Evolutionary conservation across 1,139 yeast species (phyloP).

Genomic region (Lodderomyces elongisporus): DNA sequence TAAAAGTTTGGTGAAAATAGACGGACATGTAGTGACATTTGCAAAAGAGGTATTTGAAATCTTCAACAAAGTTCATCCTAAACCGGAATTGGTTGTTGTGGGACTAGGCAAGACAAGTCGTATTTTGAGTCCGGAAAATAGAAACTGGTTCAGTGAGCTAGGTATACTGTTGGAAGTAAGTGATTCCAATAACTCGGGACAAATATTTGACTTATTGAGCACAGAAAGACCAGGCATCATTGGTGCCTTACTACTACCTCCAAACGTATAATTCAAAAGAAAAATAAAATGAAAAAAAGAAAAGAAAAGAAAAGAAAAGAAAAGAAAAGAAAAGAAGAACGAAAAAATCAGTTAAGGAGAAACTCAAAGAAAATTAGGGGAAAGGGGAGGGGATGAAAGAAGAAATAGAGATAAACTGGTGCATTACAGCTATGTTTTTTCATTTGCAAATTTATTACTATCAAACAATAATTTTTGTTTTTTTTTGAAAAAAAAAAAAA

Average conservation of each 20-base stretch:
- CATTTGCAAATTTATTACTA: too few species aligned
- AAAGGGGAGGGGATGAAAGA: too few species aligned
- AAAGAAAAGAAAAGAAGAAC: too few species aligned
- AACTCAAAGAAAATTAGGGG: too few species aligned
- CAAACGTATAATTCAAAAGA: conserved; percentile 59
- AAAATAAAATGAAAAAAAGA: too few species aligned
- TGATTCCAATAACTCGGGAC: conserved; percentile 64
- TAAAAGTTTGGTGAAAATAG: conserved; percentile 10
- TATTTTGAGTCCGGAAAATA: conserved; percentile 53
- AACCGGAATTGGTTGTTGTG: conserved; percentile 69
- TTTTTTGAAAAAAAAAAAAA: too few species aligned
- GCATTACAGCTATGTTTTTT: too few species aligned
- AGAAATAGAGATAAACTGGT: too few species aligned
- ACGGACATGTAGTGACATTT: conserved; percentile 43
- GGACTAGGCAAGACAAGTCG: conserved; percentile 67
- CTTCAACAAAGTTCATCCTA: conserved; percentile 60
- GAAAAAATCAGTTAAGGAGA: too few species aligned
- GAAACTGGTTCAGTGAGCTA: conserved; percentile 43
- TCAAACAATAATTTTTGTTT: too few species aligned
- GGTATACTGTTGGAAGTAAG: conserved; percentile 71
- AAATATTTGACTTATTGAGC: conserved; percentile 67
- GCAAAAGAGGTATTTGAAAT: conserved; percentile 37
- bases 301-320: too few species aligned
- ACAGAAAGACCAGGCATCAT: conserved; percentile 73
- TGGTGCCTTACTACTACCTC: conserved; percentile 68